Base-by-base conservation (phyloP, 495 filamentous ascomycete genomes). In the Glutinoglossum americanum region DNA sequence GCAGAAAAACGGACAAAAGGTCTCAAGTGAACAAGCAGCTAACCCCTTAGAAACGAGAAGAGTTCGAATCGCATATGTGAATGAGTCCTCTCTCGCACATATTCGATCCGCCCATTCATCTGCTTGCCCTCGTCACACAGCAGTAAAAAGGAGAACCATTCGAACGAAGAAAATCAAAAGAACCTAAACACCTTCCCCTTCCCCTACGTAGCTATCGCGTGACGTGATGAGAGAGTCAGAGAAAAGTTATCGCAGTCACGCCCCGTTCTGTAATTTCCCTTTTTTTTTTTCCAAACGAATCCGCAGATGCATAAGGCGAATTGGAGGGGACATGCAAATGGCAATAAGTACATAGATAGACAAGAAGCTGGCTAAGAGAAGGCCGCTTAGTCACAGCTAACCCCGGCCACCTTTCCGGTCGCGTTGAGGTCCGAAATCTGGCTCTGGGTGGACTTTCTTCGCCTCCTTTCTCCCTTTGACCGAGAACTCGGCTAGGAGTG, bases 401-500 rank as follows among this genome's bases (percentile, higher is more conserved):
- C 71, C 65, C 23, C 49, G 49, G 13, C 49, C 49, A 70, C 68
- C 66, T 69, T 66, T 61, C 57, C 66, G 61, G 55, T 65, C 66
- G 55, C 72, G 70, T 68, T 77, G 74, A 60, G 73, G 74, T 58
- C 79, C 77, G 70, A 80, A 81, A 65, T 80, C 76, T 58, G 76
- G 73, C 58, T 82, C 81, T n/a, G 49, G 49, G 17, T 53, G 49
- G 61, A 79, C 72, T 63, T 74, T 72, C 72, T 89, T 89, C 67
- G 80, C 84, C 66, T 92, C 85, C 73, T 93, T 96, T 55, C 78
- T 71, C 26, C 77, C 76, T 71, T 95, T 96, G 70, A 97, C 81
- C 58, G 81, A 76, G 70, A 96, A 95, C 71, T 97, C 87, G 57
- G 86, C 84, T 71, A 88, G 79, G 63, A 98, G 79, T 69, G 89